Percentiles rank a stretch among this genome's conserved stretches.
These are phyloP conservation scores for Cyathus striatus DNA, from an alignment of 768 basidiomycete genomes.

Conservation along the genomic window DNA sequence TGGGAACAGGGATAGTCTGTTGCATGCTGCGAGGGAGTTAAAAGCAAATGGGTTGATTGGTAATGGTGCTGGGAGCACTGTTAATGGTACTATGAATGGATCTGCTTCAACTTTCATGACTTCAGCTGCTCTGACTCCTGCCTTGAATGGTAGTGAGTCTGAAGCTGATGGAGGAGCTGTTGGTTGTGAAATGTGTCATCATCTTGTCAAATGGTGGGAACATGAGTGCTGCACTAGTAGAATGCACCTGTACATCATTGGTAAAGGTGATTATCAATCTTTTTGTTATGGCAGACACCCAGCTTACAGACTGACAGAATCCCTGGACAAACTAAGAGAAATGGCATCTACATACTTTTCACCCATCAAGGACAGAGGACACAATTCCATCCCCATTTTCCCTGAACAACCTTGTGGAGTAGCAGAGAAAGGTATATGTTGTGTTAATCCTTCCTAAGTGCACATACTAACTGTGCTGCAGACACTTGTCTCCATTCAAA, in stretches of 20 bases:
- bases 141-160: constrained; percentile 46
- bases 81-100: constrained; percentile 14
- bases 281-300: not conserved
- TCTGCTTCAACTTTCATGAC: constrained; percentile 49
- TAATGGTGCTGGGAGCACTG: constrained; percentile 23
- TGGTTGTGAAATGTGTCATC: constrained; percentile 74
- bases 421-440: constrained; percentile 64
- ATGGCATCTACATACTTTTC: constrained; percentile 67
- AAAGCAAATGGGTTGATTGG: constrained; percentile 52
- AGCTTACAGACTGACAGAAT: constrained; percentile 39
- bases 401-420: constrained; percentile 73
- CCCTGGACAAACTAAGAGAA: constrained; percentile 64
- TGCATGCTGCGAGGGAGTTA: constrained; percentile 50
- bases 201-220: constrained; percentile 82
- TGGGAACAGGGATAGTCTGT: constrained; percentile 74
- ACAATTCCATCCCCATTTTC: constrained; percentile 57
- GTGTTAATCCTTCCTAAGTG: not conserved
- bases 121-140: constrained; percentile 56
- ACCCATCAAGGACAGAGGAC: constrained; percentile 59
- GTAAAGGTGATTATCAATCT: constrained; percentile 49
- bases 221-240: constrained; percentile 77
- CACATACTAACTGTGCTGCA: constrained; percentile 23
- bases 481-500: constrained; percentile 83
- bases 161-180: constrained; percentile 75
- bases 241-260: constrained; percentile 77